Conservation (phyloP, 129 eudicot species). For the Artemisia argyi region DNA sequence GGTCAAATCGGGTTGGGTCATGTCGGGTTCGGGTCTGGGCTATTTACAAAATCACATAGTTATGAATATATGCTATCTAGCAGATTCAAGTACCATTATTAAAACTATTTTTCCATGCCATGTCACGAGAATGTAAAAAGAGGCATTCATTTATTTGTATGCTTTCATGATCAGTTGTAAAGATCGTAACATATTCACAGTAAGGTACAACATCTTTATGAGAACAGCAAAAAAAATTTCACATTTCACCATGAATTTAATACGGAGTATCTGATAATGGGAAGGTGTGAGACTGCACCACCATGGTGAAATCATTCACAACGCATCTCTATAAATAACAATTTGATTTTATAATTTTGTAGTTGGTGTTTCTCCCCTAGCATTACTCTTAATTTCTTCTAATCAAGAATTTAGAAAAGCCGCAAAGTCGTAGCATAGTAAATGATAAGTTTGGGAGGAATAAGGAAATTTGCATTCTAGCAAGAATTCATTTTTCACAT, state of each 20-base stretch:
- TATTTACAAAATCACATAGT: too few relatives aligned
- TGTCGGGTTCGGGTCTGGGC: too few relatives aligned
- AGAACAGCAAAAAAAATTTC: too few relatives aligned
- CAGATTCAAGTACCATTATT: too few relatives aligned
- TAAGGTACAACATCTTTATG: too few relatives aligned
- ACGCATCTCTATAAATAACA: background rate
- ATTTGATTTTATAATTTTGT: background rate
- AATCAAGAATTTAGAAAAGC: background rate
- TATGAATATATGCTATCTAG: too few relatives aligned
- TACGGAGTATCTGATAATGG: background rate
- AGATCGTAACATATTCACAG: background rate
- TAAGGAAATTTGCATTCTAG: background rate
- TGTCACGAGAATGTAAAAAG: background rate
- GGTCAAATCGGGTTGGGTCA: too few relatives aligned
- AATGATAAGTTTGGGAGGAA: background rate
- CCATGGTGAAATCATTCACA: background rate
- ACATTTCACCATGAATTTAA: background rate
- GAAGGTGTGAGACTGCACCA: background rate
- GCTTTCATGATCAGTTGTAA: slow-evolving; percentile 4
- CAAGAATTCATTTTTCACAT: background rate
- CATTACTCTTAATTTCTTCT: background rate
- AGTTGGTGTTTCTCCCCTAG: background rate
- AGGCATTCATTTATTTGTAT: background rate
- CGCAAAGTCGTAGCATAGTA: background rate
- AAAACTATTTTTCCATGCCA: background rate